Evolutionary conservation across 495 filamentous ascomycete species (phyloP).

Genomic region (Neurospora sp.): DNA sequence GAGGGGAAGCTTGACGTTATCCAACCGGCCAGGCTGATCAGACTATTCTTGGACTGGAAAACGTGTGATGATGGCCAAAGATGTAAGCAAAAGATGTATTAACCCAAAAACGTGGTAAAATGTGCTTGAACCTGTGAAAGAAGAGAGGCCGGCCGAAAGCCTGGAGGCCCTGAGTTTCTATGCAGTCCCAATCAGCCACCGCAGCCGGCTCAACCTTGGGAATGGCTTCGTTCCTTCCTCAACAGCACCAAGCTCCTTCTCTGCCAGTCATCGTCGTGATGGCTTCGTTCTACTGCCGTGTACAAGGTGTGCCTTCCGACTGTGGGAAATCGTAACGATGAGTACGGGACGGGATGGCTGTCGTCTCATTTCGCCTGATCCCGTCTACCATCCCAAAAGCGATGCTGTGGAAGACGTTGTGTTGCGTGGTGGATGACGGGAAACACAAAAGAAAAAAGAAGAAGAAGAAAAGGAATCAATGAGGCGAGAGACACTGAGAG

Average conservation of each 20-base stretch:
- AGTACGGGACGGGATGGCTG: background rate
- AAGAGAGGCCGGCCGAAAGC: background rate
- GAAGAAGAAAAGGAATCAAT: background rate
- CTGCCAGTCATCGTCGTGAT: no score
- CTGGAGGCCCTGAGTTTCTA: background rate
- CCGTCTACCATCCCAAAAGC: background rate
- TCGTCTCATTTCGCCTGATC: background rate
- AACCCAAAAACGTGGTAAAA: background rate
- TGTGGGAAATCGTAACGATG: background rate
- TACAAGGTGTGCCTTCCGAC: no score
- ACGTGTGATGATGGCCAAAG: background rate
- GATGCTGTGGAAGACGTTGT: background rate
- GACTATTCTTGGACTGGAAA: background rate
- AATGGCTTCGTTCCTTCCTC: background rate
- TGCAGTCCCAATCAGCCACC: background rate
- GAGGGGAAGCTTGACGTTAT: background rate
- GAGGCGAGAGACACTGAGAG: background rate
- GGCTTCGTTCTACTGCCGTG: no score
- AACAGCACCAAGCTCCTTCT: background rate
- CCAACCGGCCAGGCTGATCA: background rate
- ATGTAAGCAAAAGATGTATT: background rate
- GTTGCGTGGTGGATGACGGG: background rate
- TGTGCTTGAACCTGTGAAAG: background rate
- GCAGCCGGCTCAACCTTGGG: background rate
- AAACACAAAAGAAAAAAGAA: background rate